Base-by-base conservation (phyloP, 73 alveolate genomes). In the Diophrys sp. region DNA sequence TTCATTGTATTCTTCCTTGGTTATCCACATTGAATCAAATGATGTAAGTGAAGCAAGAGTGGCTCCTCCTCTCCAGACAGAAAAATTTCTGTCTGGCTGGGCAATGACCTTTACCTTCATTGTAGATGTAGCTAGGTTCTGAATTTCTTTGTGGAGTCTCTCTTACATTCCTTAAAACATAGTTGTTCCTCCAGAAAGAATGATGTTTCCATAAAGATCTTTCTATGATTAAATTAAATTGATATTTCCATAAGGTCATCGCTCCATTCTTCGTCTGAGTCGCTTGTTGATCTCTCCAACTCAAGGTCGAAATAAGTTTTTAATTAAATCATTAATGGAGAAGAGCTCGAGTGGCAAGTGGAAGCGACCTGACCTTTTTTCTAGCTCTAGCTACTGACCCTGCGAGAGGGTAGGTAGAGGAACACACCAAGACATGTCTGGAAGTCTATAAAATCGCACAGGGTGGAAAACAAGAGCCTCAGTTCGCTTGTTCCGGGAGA, bases 21-120 rank as follows among this genome's bases (percentile, higher is more conserved):
- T 95, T 74, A 96, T 91, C 98, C 99, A 96, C 97, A 91, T 95
- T 86, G 93, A 87, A 81, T 93, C 94, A 83, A 96, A 96, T 70
- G 97, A 89, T 44, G 96, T 82, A 32, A 95, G 93, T 69, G 98
- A 90, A 26, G 98, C 78, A 33, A 95, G 87, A 86, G 94, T 90
- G 73, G 97, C 84, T 29, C 98, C 99, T 5, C 99, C 99, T 53
- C 96, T 94, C 98, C 99, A 96, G 84, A 91, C 98, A 53, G 98
- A 89, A 95, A 83, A 96, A 80, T 94, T 95, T 90, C 99, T 94
- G 91, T 96, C 98, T 0, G 98, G 98, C 5, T 93, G 93, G 75
- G 99, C 98, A 67, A 96, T 88, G 56, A 96, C 98, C 72, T 82
- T 83, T 56, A 93, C 96, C 67, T 81, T 91, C 78, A 88, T 91